phyloP scores from a whole-genome alignment of 108 stramenopile genomes.

The Nitzschia palea region DNA sequence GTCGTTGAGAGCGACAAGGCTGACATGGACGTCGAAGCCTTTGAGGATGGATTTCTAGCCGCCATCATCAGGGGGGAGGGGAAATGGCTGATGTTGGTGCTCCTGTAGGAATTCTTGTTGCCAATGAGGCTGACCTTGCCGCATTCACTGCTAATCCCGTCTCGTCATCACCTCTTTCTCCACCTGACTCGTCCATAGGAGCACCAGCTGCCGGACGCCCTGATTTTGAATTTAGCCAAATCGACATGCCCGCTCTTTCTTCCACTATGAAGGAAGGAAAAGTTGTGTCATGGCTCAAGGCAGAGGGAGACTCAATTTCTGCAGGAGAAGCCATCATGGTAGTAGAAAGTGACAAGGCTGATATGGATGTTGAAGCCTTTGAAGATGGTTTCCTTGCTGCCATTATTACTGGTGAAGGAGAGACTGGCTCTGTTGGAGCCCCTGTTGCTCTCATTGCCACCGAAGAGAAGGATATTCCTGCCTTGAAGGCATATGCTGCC shows the following conservation, averaged over 20 bases:
- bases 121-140: slow-evolving; percentile 59
- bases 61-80: slow-evolving; percentile 80
- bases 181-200: slow-evolving; percentile 17
- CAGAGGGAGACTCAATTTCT: slow-evolving; percentile 87
- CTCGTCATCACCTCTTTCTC: slow-evolving; percentile 23
- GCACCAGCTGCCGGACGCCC: slow-evolving; percentile 49
- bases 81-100: slow-evolving; percentile 74
- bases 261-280: slow-evolving; percentile 99
- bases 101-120: slow-evolving; percentile 75
- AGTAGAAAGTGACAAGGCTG: slow-evolving; percentile 97
- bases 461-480: slow-evolving; percentile 75
- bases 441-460: slow-evolving; percentile 92
- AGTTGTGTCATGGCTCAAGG: slow-evolving; percentile 95
- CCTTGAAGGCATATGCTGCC: slow-evolving; percentile 80
- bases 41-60: slow-evolving; percentile 85
- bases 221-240: slow-evolving; percentile 74
- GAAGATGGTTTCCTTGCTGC: slow-evolving; percentile 95
- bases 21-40: slow-evolving; percentile 92
- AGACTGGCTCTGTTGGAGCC: slow-evolving; percentile 85
- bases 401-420: slow-evolving; percentile 91
- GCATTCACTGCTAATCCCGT: slow-evolving; percentile 46
- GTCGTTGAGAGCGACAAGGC: slow-evolving; percentile 93
- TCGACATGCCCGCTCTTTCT: slow-evolving; percentile 96
- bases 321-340: slow-evolving; percentile 96
- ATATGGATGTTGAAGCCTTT: slow-evolving; percentile 98